Percentiles rank a stretch among this genome's conserved stretches.
These are phyloP conservation scores for Colletotrichum spaethianum DNA, from an alignment of 2,329 filamentous ascomycete species.

Conservation along the genomic window DNA sequence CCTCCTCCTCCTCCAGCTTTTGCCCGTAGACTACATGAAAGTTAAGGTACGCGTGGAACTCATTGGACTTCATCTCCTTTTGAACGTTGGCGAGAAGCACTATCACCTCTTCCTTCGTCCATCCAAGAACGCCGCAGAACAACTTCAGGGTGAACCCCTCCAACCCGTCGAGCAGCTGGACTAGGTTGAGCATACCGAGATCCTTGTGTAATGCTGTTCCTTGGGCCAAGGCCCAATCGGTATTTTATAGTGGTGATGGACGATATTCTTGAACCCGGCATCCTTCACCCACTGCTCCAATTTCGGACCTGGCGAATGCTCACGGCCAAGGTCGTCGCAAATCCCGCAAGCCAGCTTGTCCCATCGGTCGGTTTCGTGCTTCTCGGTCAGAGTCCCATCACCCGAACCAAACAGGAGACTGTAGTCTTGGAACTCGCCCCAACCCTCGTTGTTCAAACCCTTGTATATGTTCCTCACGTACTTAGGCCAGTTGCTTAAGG, in stretches of 20 bases:
- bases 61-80: constrained; percentile 47
- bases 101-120: constrained; percentile 46
- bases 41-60: constrained; percentile 45
- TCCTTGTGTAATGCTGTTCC: constrained; percentile 52
- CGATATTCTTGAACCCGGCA: constrained; percentile 53
- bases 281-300: constrained; percentile 52
- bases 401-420: constrained; percentile 54
- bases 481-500: constrained; percentile 4
- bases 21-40: constrained; percentile 40
- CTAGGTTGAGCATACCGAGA: constrained; percentile 44
- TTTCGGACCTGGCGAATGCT: constrained; percentile 50
- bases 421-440: constrained; percentile 55
- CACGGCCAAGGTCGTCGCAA: constrained; percentile 52
- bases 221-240: constrained; percentile 55
- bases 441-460: constrained; percentile 50
- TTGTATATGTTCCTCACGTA: not conserved
- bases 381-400: constrained; percentile 47
- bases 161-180: constrained; percentile 41
- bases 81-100: constrained; percentile 47
- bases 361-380: constrained; percentile 53
- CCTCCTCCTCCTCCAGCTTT: constrained; percentile 6
- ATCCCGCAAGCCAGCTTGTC: constrained; percentile 51
- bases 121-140: constrained; percentile 49
- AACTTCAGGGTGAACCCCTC: constrained; percentile 44
- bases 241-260: constrained; percentile 48